Percentiles rank a stretch among this genome's conserved stretches.
These are phyloP conservation scores for Blastosporella zonata DNA, from an alignment of 1,284 basidiomycete genomes.

Conservation along the genomic window DNA sequence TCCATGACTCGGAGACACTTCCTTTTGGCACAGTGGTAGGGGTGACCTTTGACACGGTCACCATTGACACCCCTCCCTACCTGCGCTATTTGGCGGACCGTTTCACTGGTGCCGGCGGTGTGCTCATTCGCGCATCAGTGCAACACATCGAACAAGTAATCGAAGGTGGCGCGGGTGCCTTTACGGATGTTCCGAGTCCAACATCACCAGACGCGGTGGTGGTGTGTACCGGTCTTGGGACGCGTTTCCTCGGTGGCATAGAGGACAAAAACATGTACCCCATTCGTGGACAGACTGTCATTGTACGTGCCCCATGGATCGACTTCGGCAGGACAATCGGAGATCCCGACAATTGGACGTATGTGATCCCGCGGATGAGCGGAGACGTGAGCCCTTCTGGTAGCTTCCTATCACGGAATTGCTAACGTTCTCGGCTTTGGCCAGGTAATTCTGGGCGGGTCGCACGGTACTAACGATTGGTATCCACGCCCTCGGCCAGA, in stretches of 20 bases:
- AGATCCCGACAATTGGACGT: constrained; percentile 51
- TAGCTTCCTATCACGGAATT: background rate
- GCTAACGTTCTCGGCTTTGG: background rate
- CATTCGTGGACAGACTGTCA: constrained; percentile 83
- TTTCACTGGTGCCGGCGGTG: constrained; percentile 61
- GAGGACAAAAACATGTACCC: constrained; percentile 74
- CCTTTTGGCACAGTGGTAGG: constrained; percentile 43
- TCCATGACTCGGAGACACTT: constrained; percentile 44
- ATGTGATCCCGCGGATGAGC: constrained; percentile 66
- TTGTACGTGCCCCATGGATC: constrained; percentile 75
- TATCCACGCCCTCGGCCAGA: constrained; percentile 51
- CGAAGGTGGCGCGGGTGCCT: constrained; percentile 51
- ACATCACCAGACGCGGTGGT: constrained; percentile 50
- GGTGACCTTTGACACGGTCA: constrained; percentile 59
- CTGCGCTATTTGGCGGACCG: constrained; percentile 63
- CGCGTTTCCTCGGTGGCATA: constrained; percentile 75
- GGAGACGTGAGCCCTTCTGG: constrained; percentile 50
- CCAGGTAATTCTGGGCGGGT: constrained; percentile 69
- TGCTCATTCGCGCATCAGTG: constrained; percentile 50
- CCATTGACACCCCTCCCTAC: constrained; percentile 68
- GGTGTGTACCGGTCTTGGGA: constrained; percentile 64
- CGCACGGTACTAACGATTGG: constrained; percentile 64
- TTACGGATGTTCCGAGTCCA: constrained; percentile 26
- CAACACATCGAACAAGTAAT: constrained; percentile 67
- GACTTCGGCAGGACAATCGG: constrained; percentile 56